A percentile compares a stretch with the other conserved stretches of the same genome.
These are phyloP conservation scores for Lachancea meyersii DNA, from an alignment of 805 yeast genomes.

Conservation along the genomic window DNA sequence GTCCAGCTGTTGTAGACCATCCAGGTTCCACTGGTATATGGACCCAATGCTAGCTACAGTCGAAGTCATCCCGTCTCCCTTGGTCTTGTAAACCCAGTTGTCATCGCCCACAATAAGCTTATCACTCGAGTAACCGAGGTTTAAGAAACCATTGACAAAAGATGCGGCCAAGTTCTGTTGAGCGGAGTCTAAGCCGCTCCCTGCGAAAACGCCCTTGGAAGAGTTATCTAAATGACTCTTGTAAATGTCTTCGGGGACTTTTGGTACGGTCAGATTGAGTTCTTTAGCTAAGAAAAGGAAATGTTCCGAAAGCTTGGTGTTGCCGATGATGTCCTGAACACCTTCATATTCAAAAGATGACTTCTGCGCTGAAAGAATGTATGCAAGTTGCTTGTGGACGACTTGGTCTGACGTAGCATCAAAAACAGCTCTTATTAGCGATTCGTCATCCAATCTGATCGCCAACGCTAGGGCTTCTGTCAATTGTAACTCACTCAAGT, in stretches of 20 bases:
- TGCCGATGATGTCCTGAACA: constrained; percentile 80
- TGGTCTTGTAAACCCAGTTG: constrained; percentile 86
- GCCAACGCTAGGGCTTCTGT: constrained; percentile 91
- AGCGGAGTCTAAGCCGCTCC: constrained; percentile 68
- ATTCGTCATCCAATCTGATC: constrained; percentile 77
- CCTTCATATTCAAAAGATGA: constrained; percentile 67
- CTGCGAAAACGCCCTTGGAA: constrained; percentile 48
- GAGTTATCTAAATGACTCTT: constrained; percentile 81
- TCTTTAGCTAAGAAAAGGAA: constrained; percentile 78
- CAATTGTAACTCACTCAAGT: constrained; percentile 67
- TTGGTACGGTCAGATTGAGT: constrained; percentile 80
- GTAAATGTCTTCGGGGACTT: constrained; percentile 91
- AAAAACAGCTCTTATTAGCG: constrained; percentile 71
- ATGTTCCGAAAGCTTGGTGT: constrained; percentile 70
- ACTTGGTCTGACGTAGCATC: constrained; percentile 67
- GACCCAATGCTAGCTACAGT: constrained; percentile 91
- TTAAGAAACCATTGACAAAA: constrained; percentile 88
- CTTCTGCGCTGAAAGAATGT: constrained; percentile 81
- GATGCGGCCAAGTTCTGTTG: constrained; percentile 91
- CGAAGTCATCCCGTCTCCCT: constrained; percentile 84
- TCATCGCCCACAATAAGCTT: constrained; percentile 73
- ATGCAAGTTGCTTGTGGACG: constrained; percentile 84
- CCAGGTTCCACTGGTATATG: constrained; percentile 86
- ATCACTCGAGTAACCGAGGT: constrained; percentile 86
- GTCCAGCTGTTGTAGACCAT: constrained; percentile 85